These are phyloP conservation scores for Alternaria conjuncta DNA, from an alignment of 2,329 filamentous ascomycete species.

Conservation along the genomic window DNA sequence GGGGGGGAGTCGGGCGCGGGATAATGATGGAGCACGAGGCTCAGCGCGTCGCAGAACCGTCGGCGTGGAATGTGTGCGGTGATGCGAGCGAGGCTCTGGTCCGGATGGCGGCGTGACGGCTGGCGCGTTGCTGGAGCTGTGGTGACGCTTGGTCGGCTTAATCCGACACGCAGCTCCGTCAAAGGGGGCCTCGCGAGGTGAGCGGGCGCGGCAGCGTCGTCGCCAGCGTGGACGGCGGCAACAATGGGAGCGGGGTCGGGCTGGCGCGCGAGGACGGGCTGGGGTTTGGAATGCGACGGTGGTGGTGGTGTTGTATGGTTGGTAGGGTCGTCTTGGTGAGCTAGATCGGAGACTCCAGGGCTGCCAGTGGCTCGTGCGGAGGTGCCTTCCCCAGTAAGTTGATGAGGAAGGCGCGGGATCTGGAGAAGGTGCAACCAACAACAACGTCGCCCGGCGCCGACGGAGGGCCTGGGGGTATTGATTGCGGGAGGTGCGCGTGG, in stretches of 20 bases:
- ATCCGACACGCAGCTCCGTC: slow-evolving; percentile 25
- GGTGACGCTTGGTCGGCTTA: slow-evolving; percentile 31
- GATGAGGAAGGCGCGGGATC: slow-evolving; percentile 17
- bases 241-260: slow-evolving; percentile 10
- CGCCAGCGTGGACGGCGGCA: slow-evolving; percentile 17
- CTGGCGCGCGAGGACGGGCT: slow-evolving; percentile 1
- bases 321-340: slow-evolving; percentile 14
- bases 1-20: slow-evolving; percentile 13
- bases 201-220: slow-evolving; percentile 9
- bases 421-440: slow-evolving; percentile 7
- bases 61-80: slow-evolving; percentile 12
- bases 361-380: slow-evolving; percentile 14
- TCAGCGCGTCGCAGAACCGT: slow-evolving; percentile 39
- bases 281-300: slow-evolving; percentile 9
- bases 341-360: slow-evolving; percentile 15
- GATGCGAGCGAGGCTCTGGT: slow-evolving; percentile 28
- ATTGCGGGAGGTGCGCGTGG: not conserved
- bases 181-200: slow-evolving; percentile 21
- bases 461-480: not conserved
- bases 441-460: not conserved
- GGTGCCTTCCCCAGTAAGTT: slow-evolving; percentile 14
- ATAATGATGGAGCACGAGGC: slow-evolving; percentile 27
- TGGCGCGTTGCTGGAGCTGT: slow-evolving; percentile 19
- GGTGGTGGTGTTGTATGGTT: slow-evolving; percentile 14
- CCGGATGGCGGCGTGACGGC: slow-evolving; percentile 29